These are phyloP conservation scores for Ballota nigra DNA, from an alignment of 257 asterid species.

Conservation along the genomic window DNA sequence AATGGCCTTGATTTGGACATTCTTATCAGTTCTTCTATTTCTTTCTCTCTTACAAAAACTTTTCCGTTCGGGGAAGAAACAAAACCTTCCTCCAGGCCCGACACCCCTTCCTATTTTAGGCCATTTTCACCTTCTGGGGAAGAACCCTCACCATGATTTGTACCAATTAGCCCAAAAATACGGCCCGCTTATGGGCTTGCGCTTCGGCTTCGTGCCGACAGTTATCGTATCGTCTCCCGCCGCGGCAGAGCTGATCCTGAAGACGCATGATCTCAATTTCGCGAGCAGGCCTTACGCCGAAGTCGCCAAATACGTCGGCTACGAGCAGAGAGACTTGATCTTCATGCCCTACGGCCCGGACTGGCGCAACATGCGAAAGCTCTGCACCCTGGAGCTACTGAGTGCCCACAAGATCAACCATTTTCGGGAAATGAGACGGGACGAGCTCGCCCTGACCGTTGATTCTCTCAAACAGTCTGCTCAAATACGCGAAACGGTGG, in stretches of 20 bases:
- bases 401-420: background rate
- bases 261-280: constrained; percentile 23
- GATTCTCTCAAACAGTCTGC: background rate
- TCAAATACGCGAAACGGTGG: background rate
- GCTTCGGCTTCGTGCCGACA: constrained; percentile 23
- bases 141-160: constrained; percentile 26
- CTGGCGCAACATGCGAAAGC: background rate
- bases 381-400: background rate
- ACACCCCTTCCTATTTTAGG: constrained; percentile 23
- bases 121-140: constrained; percentile 28
- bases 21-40: background rate
- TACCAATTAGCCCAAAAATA: constrained; percentile 17
- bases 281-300: constrained; percentile 19
- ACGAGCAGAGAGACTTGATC: constrained; percentile 10
- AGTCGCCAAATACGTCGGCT: constrained; percentile 11
- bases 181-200: constrained; percentile 25
- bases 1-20: background rate
- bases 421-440: background rate
- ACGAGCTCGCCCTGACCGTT: background rate
- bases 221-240: constrained; percentile 30
- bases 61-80: background rate
- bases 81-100: constrained; percentile 21
- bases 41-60: background rate
- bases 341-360: background rate
- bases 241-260: constrained; percentile 32